Evolutionary conservation across 2,329 filamentous ascomycete species (phyloP).

Genomic region (Trichoderma lentiforme): DNA sequence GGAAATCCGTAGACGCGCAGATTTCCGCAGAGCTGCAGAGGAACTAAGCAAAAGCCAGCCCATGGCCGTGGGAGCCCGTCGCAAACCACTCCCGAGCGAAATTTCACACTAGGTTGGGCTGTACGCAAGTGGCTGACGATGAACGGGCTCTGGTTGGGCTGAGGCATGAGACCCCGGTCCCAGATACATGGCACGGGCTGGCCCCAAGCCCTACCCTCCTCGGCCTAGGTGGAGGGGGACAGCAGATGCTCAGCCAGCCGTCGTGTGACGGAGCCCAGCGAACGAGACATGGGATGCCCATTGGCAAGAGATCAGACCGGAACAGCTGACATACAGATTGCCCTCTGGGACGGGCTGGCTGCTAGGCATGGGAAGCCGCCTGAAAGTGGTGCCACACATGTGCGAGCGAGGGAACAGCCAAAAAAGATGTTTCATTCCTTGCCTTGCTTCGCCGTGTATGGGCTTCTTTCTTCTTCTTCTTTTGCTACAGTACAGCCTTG

Average conservation of each 20-base stretch:
- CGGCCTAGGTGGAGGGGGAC: conserved; percentile 3
- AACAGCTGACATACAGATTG: conserved; percentile 14
- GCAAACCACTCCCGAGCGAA: neutral
- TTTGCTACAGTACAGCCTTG: neutral
- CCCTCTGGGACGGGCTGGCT: neutral
- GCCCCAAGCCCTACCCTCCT: conserved; percentile 2
- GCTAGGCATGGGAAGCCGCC: neutral
- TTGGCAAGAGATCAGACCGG: neutral
- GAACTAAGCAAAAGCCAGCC: neutral
- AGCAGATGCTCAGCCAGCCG: conserved; percentile 15
- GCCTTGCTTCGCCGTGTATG: neutral
- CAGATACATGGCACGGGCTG: conserved; percentile 14
- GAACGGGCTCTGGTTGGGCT: conserved; percentile 13
- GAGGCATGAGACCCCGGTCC: conserved; percentile 14
- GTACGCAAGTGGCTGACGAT: conserved; percentile 15
- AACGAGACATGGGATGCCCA: neutral
- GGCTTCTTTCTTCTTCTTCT: neutral
- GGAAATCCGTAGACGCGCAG: neutral
- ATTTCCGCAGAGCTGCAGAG: neutral
- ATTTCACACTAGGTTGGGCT: neutral
- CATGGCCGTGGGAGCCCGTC: neutral
- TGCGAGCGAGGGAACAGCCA: neutral
- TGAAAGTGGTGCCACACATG: neutral
- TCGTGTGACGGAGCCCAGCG: conserved; percentile 10
- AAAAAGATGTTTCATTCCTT: neutral